Evolutionary conservation across 176 grass and related monocot genomes (phyloP), one percentile per base, ranked within the genome.

Genomic region (Zea luxurians): DNA sequence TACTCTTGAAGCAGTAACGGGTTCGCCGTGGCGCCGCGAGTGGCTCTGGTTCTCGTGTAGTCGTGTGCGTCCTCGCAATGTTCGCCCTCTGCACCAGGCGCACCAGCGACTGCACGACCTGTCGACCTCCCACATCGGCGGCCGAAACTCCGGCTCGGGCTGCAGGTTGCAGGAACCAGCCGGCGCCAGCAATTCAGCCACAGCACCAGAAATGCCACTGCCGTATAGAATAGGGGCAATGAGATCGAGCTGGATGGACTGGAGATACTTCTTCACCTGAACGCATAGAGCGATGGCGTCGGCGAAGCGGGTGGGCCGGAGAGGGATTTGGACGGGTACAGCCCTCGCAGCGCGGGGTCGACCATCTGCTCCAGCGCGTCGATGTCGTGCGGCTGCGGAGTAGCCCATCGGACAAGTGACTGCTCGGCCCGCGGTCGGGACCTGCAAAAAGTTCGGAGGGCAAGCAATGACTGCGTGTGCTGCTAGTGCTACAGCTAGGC

Each of bases 301-400:
- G 38, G 96, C 96, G 59, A 98, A 94, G 62, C 92, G 91, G 35
- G 27, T 27, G 27, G 27, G 27, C 27, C 27, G 27, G 96, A 98
- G 75, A 98, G 77, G 52, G 96, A 98, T 74, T 98, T 98, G 12
- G 90, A 85, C 36, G 88, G 92, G 86, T 95, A 98, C 74, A 98
- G 49, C 1, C 96, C 96, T 86, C 91, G 91, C 44, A 98, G 83
- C 12, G 85, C 91, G 0, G 92, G 92, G 69, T 98, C 96, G 0
- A 98, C 90, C 96, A 98, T 98, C 74, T 77, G 78, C 42, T 92
- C 96, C 50, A 98, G 67, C 4, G 96, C 92, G 61, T 92, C 92
- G 48, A 98, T 95, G 81, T 98, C 96, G 37, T 98, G 92, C 37
- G 93, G 87, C 86, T 91, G 94, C 11, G 94, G 89, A 4, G 87